These are phyloP conservation scores for Ustilago hordei DNA, from an alignment of 1,284 basidiomycete genomes.

Conservation along the genomic window DNA sequence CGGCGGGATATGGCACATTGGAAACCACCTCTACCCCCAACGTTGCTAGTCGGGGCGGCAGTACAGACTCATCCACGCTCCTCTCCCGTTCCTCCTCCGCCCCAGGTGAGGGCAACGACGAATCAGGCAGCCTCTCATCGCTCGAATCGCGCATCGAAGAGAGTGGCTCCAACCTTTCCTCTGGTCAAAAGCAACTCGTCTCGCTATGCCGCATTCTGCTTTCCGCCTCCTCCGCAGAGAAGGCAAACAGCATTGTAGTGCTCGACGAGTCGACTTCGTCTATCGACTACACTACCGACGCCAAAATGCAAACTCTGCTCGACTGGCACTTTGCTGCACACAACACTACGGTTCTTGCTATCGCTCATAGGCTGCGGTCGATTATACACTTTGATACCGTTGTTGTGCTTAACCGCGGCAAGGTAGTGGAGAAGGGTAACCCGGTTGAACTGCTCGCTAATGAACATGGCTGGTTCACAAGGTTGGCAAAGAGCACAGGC, in stretches of 20 bases:
- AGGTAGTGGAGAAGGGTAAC: conserved; percentile 79
- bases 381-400: conserved; percentile 84
- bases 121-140: conserved; percentile 51
- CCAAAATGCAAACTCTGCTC: conserved; percentile 85
- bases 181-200: conserved; percentile 69
- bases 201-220: conserved; percentile 69
- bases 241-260: conserved; percentile 41
- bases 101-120: conserved; percentile 12
- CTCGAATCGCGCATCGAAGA: conserved; percentile 66
- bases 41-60: conserved; percentile 5
- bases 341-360: conserved; percentile 81
- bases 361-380: conserved; percentile 79
- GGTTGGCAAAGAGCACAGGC: conserved; percentile 70
- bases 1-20: conserved; percentile 27
- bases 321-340: conserved; percentile 77
- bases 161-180: conserved; percentile 65
- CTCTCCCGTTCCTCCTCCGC: background rate
- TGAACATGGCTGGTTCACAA: conserved; percentile 75
- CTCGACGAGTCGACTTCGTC: conserved; percentile 81
- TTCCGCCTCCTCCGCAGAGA: conserved; percentile 24
- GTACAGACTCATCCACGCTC: conserved; percentile 22
- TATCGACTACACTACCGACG: conserved; percentile 81
- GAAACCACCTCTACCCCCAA: conserved; percentile 2
- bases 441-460: conserved; percentile 75
- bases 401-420: conserved; percentile 80